Conservation (phyloP, 257 asterid genomes). For the Hygrophila difformis region DNA sequence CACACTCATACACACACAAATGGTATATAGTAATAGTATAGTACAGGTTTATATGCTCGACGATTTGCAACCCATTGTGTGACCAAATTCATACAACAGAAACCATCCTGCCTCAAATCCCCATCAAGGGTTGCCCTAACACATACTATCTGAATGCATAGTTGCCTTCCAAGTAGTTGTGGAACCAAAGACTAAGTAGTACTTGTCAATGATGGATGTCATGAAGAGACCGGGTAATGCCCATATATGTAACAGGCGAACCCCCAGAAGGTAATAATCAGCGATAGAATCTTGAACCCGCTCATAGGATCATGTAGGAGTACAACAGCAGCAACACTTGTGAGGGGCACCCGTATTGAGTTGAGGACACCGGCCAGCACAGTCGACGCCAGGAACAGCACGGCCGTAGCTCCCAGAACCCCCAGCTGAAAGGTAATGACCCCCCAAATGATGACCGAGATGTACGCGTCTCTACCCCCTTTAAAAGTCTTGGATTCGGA, state of each 20-base stretch:
- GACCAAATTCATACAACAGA: too few species aligned
- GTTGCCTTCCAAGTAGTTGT: too few species aligned
- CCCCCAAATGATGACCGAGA: conserved; percentile 69
- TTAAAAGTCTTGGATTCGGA: conserved; percentile 47
- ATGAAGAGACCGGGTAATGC: conserved; percentile 5
- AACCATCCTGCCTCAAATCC: too few species aligned
- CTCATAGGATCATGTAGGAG: conserved; percentile 78
- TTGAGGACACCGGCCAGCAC: conserved; percentile 92
- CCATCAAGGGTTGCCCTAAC: too few species aligned
- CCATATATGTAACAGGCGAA: conserved; percentile 43
- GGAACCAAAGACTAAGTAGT: too few species aligned
- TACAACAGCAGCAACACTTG: conserved; percentile 72
- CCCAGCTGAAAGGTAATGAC: conserved; percentile 74
- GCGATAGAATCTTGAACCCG: conserved; percentile 79
- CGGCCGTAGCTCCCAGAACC: conserved; percentile 69
- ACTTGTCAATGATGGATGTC: too few species aligned
- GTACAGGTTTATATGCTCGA: too few species aligned
- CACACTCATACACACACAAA: too few species aligned
- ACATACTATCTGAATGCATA: too few species aligned
- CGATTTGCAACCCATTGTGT: too few species aligned
- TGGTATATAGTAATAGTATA: too few species aligned
- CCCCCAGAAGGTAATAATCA: conserved; percentile 83
- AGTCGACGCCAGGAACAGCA: conserved; percentile 68
- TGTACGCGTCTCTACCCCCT: conserved; percentile 54
- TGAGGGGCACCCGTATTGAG: conserved; percentile 73